Percentiles rank a stretch among this genome's conserved stretches.
These are phyloP conservation scores for Arachis hypogaea DNA, from an alignment of 306 rosid genomes.

Conservation along the genomic window DNA sequence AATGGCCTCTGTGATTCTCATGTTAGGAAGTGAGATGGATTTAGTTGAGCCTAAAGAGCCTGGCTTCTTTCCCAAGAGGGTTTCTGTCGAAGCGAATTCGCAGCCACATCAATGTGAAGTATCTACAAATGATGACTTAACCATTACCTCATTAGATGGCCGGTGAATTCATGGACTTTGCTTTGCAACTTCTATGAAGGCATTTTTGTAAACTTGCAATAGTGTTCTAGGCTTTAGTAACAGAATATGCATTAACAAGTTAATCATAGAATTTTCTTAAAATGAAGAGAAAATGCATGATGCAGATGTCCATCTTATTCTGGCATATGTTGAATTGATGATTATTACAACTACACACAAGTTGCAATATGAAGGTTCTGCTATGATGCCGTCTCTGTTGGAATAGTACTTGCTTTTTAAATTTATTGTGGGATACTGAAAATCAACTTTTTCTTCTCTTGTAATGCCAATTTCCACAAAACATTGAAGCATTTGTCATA, in stretches of 20 bases:
- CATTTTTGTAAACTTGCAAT: background rate
- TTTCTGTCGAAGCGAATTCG: background rate
- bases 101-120: conserved; percentile 29
- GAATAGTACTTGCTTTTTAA: no score
- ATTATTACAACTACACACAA: background rate
- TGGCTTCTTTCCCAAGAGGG: conserved; percentile 36
- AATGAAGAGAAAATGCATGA: background rate
- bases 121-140: conserved; percentile 20
- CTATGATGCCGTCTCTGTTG: no score
- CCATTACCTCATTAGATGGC: background rate
- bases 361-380: no score
- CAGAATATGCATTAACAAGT: no score
- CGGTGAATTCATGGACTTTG: background rate
- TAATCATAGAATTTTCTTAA: background rate
- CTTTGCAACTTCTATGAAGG: no score
- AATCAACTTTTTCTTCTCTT: no score
- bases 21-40: conserved; percentile 45
- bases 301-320: background rate
- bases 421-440: no score
- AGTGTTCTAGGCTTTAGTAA: no score
- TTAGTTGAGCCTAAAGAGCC: conserved; percentile 54
- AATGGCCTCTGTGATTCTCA: conserved; percentile 43
- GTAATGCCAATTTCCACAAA: no score
- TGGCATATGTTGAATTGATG: background rate
- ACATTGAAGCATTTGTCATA: no score